Evolutionary conservation across 2,329 filamentous ascomycete species (phyloP).

Genomic region (Claviceps cyperi): DNA sequence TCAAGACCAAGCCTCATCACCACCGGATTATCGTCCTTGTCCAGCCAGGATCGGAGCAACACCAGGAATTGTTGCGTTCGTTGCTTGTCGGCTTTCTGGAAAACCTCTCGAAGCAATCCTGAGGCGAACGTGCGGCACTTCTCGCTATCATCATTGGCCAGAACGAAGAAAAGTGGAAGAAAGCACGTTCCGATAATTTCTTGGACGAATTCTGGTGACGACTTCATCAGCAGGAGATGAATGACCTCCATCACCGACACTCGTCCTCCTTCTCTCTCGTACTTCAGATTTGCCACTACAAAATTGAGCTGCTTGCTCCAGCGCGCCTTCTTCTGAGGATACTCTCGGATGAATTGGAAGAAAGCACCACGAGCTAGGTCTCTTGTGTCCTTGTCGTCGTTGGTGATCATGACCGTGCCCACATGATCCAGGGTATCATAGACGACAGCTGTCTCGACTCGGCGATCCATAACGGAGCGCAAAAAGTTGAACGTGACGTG

Average conservation of each 20-base stretch:
- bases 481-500: conserved; percentile 93
- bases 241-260: conserved; percentile 88
- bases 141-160: conserved; percentile 77
- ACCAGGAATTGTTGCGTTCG: conserved; percentile 54
- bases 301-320: conserved; percentile 85
- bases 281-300: conserved; percentile 79
- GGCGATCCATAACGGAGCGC: conserved; percentile 71
- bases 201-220: conserved; percentile 67
- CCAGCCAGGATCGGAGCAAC: conserved; percentile 62
- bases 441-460: conserved; percentile 70
- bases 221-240: conserved; percentile 73
- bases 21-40: conserved; percentile 55
- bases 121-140: conserved; percentile 75
- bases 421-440: conserved; percentile 88
- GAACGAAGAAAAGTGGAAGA: conserved; percentile 68
- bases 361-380: conserved; percentile 82
- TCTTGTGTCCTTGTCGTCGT: conserved; percentile 76
- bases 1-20: conserved; percentile 64
- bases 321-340: conserved; percentile 78
- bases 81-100: conserved; percentile 62
- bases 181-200: conserved; percentile 73
- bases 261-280: conserved; percentile 75
- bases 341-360: conserved; percentile 87
- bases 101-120: conserved; percentile 65
- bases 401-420: conserved; percentile 86